These are phyloP conservation scores for Rutstroemia sydowiana DNA, from an alignment of 2,329 filamentous ascomycete genomes.

Conservation along the genomic window DNA sequence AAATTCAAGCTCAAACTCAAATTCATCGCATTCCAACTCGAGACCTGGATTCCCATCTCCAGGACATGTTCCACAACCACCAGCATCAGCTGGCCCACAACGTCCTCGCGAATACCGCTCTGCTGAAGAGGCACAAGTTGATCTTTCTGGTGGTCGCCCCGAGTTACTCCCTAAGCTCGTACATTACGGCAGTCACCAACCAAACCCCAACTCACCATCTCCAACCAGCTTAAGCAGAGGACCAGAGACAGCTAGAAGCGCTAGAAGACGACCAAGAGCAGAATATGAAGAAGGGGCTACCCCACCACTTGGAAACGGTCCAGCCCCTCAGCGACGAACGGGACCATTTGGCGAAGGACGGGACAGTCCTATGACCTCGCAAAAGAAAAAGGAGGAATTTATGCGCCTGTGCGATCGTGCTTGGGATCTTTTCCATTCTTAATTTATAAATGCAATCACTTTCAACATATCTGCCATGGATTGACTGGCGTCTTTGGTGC, in stretches of 20 bases:
- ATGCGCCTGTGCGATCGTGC: conserved; percentile 77
- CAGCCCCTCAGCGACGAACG: conserved; percentile 45
- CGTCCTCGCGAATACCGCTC: conserved; percentile 85
- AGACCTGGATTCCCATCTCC: conserved; percentile 71
- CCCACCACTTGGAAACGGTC: conserved; percentile 73
- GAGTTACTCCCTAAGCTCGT: conserved; percentile 89
- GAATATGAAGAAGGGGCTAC: conserved; percentile 93
- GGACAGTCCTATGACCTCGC: conserved; percentile 75
- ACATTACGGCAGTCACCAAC: conserved; percentile 90
- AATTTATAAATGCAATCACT: conserved; percentile 25
- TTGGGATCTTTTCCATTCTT: conserved; percentile 97
- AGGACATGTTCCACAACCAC: conserved; percentile 40
- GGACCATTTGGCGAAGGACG: conserved; percentile 75
- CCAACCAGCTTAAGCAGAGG: conserved; percentile 30
- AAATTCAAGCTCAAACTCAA: conserved; percentile 35
- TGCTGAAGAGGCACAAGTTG: conserved; percentile 89
- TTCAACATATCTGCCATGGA: neutral
- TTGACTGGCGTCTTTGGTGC: neutral
- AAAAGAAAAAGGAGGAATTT: conserved; percentile 89
- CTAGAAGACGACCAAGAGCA: conserved; percentile 70
- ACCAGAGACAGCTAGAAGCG: conserved; percentile 37
- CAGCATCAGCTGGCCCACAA: conserved; percentile 45
- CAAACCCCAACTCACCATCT: conserved; percentile 77
- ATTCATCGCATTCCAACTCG: conserved; percentile 54
- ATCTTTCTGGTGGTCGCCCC: conserved; percentile 82